phyloP scores from a whole-genome alignment of 257 asterid species.

The Nyctanthes arbortristis region DNA sequence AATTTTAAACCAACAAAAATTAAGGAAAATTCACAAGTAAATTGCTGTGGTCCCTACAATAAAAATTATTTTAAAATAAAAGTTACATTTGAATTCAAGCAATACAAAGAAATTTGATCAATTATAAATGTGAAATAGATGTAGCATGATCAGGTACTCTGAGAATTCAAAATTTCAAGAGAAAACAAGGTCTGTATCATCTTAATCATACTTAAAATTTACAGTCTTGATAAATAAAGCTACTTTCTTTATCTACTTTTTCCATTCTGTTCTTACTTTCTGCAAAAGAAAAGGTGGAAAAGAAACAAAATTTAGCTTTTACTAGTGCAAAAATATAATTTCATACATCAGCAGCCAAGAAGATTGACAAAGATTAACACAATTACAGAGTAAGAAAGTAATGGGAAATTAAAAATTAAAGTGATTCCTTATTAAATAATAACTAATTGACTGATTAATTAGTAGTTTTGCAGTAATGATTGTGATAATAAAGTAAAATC shows the following conservation, averaged over 20 bases:
- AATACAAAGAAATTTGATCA: background rate
- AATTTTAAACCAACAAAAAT: conserved; percentile 2
- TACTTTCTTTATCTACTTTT: conserved; percentile 10
- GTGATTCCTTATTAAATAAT: conserved; percentile 18
- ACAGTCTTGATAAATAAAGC: conserved; percentile 16
- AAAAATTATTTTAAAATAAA: background rate
- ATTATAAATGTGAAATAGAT: conserved; percentile 3
- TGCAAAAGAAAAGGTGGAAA: conserved; percentile 20
- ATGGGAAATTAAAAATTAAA: conserved; percentile 15
- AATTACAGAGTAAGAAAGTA: conserved; percentile 1
- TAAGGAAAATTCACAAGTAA: background rate
- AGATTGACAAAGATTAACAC: background rate
- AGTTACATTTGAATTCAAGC: background rate
- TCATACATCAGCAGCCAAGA: conserved; percentile 19
- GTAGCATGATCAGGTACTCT: conserved; percentile 6
- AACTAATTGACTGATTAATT: conserved; percentile 15
- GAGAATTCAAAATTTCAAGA: background rate
- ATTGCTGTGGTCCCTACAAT: background rate
- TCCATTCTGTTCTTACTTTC: conserved; percentile 11
- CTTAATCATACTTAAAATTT: conserved; percentile 22
- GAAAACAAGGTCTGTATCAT: conserved; percentile 7
- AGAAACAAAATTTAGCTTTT: conserved; percentile 23
- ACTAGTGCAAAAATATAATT: conserved; percentile 9
- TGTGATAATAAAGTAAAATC: conserved; percentile 15
- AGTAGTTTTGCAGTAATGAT: conserved; percentile 18